Evolutionary conservation across 176 grass and related monocot genomes (phyloP), one percentile per base, ranked within the genome.

Genomic region (Hsuehochloa calcarea): DNA sequence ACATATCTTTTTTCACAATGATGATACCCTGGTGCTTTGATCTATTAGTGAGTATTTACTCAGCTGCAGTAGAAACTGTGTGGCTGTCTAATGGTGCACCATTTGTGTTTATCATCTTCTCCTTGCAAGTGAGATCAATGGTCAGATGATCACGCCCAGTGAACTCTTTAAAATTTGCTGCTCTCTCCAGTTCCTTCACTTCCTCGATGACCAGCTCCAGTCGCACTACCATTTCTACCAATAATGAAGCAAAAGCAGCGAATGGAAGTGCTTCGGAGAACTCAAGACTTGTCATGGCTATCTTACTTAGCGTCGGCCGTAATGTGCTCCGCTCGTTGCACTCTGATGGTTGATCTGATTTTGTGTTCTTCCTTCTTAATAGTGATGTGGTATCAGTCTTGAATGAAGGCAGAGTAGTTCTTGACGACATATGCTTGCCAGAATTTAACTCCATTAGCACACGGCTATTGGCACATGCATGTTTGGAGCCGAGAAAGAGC

Each of bases 231-330:
- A 95, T 98, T 84, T 98, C 96, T 61, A 98, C 96, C 55, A 98
- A 63, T 82, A 95, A 64, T 49, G 93, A 92, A 20, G 96, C 96
- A 74, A 98, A 98, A 26, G 96, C 96, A 12, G 96, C 91, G 49
- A 98, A 95, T 29, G 96, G 93, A 5, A 98, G 91, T 35, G 96
- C 96, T 69, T 98, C 85, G 1, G 93, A 98, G 61, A 98, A 98
- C 80, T 95, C 96, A 3, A 95, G 91, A 80, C 92, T 97, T 11
- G 89, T 92, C 25, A 92, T 70, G 41, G 81, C 93, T 61, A 93
- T 93, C 89, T 92, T 98, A 72, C 96, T 98, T 26, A 95, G 85
- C 23, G 93, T 98, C 56, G 87, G 93, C 68, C 91, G 85, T 61
- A 93, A 66, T 10, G 68, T 72, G 71, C 55, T 56, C 34, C 72